Evolutionary conservation across 2,329 filamentous ascomycete genomes (phyloP), one percentile per base, ranked within the genome.

Genomic region (Penicillium hordei): DNA sequence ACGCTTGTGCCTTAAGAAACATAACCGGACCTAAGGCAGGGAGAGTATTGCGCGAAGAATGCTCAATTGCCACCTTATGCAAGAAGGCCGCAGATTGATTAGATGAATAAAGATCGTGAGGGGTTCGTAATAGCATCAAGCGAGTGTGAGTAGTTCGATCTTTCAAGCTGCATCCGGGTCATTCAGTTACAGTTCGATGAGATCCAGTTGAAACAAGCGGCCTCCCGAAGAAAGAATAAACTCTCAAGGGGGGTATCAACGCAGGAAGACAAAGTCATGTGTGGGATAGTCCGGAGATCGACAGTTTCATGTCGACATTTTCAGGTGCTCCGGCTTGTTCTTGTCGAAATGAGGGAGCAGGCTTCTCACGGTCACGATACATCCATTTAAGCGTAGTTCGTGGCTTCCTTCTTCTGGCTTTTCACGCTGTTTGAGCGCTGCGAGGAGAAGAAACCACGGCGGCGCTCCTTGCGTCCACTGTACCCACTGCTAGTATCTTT

Each of bases 391-490:
- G 68, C 63, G 44, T 65, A 64, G 42, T 55, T 45, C 4, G 43
- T 38, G 21, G 12, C 8, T 38, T 59, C 67, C 44, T 71, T 64
- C 62, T 72, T 72, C 58, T 70, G 65, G 59, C 64, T 67, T n/a
- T 51, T 58, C 34, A 69, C 59, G 54, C 70, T 72, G 52, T 63
- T 63, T 8, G 68, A 63, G 43, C 70, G 67, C n/a, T 63, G 63
- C 4, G 66, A 65, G 21, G 65, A 65, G 65, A 76, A 76, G 67
- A 76, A 76, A 29, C 73, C 73, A 29, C 72, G 73, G 27, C 73
- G 72, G 49, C 73, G 68, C 48, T 72, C 64, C 56, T 73, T 67
- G 31, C 72, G 72, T 31, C 72, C 72, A 51, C 61, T 75, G 59
- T 76, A 76, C 29, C 74, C 74, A 29, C 48, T 39, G 34, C 49